phyloP scores from a whole-genome alignment of 2,329 filamentous ascomycete species.

The Penicillium italicum region DNA sequence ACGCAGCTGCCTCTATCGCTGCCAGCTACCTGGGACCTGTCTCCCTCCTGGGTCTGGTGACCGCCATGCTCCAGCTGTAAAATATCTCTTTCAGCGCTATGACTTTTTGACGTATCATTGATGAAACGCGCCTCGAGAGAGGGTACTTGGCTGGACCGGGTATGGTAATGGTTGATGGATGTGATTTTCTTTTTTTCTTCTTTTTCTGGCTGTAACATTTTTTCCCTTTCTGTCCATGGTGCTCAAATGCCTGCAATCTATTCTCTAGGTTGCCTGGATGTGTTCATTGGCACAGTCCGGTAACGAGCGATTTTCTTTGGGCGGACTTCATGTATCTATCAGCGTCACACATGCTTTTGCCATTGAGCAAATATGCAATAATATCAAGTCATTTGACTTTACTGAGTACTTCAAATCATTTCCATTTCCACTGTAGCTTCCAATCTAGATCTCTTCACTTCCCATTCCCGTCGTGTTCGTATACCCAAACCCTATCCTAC shows the following conservation, averaged over 20 bases:
- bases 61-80: slow-evolving; percentile 33
- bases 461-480: not conserved
- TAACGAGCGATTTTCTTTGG: not conserved
- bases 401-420: not conserved
- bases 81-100: slow-evolving; percentile 4
- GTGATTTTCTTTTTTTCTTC: slow-evolving; percentile 6
- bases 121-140: slow-evolving; percentile 20
- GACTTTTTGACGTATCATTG: slow-evolving; percentile 2
- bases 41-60: slow-evolving; percentile 24
- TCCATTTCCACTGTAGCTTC: not conserved
- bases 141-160: slow-evolving; percentile 25
- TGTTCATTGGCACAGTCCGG: not conserved
- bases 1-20: slow-evolving; percentile 20
- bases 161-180: slow-evolving; percentile 13
- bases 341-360: not conserved
- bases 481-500: not conserved
- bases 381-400: not conserved
- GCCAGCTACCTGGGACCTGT: slow-evolving; percentile 24
- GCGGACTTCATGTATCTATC: slow-evolving; percentile 5
- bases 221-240: not conserved
- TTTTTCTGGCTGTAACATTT: slow-evolving; percentile 3
- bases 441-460: not conserved
- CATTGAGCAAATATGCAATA: not conserved
- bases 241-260: not conserved
- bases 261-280: not conserved